Evolutionary conservation across 495 filamentous ascomycete genomes (phyloP).

Genomic region (Chaetomium tenue): DNA sequence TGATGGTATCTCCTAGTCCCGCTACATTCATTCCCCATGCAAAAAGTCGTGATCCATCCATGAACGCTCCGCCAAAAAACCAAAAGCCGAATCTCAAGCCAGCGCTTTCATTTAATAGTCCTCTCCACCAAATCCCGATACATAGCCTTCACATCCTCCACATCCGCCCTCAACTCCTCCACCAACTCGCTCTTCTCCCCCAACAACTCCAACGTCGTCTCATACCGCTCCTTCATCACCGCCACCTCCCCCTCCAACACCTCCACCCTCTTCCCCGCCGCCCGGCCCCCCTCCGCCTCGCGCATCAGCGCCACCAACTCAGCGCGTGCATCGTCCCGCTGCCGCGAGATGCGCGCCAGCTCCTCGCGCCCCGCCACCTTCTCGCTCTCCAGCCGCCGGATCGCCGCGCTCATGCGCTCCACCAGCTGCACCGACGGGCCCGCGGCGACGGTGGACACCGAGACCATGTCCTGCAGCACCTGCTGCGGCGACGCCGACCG

Average conservation of each 20-base stretch:
- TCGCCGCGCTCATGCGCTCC: conserved; percentile 91
- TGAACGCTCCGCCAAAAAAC: background rate
- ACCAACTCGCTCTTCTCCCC: conserved; percentile 96
- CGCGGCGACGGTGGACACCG: conserved; percentile 80
- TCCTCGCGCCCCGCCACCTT: conserved; percentile 85
- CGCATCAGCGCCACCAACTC: conserved; percentile 87
- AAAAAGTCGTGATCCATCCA: background rate
- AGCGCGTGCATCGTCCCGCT: conserved; percentile 85
- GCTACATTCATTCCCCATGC: background rate
- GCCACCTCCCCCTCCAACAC: conserved; percentile 65
- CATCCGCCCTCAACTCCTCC: conserved; percentile 84
- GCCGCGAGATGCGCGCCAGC: conserved; percentile 68
- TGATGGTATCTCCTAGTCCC: conserved; percentile 10
- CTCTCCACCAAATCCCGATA: conserved; percentile 88
- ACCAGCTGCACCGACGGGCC: conserved; percentile 94
- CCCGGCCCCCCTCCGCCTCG: conserved; percentile 70
- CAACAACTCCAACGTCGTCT: conserved; percentile 89
- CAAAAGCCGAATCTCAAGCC: background rate
- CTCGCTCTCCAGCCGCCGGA: conserved; percentile 87
- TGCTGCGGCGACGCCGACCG: conserved; percentile 66
- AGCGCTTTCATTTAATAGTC: conserved; percentile 55
- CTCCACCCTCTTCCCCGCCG: conserved; percentile 56
- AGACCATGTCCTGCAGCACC: conserved; percentile 82
- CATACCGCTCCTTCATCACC: conserved; percentile 69
- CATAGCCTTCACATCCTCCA: conserved; percentile 89